Base-by-base conservation (phyloP, 2,329 filamentous ascomycete genomes). In the Monosporascus ibericus region DNA sequence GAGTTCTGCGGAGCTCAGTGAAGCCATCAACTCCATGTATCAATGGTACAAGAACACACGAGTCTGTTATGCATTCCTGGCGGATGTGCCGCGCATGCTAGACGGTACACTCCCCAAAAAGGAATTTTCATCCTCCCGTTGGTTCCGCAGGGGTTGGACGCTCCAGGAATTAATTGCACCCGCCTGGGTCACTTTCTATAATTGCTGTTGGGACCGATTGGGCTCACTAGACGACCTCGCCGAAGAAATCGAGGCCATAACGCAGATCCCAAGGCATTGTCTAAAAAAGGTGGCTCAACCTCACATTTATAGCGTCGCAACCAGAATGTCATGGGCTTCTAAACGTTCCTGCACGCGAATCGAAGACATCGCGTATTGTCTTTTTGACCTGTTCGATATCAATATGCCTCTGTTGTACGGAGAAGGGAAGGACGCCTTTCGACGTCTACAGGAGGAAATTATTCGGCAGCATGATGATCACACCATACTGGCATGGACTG, bases 351-450 rank as follows among this genome's bases (percentile, higher is more conserved):
- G 30, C 11, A 48, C 25, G 7, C 8, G 34, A 17, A 24, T 27
- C 8, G 50, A 52, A 30, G 50, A 52, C 15, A 22, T 17, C 9
- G 50, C 50, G n/a, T 52, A 52, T 30, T 48, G 44, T 27, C 25
- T 52, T 14, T 25, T 52, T 17, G 50, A 46, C 1, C 22, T 52
- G 6, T 52, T 52, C 37, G 50, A 42, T 24, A 18, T 52, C 6
- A 48, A 48, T 22, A 52, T 52, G 50, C 50, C 50, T 17, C 14
- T 48, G 44, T 17, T 52, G n/a, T 50, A 50, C n/a, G 48, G 48
- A 14, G 48, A 50, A 27, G 34, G 48, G 14, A 40, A 44, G n/a
- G 8, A 46, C 0, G 50, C 44, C 17, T 48, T 52, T 42, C 44
- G 11, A 15, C 34, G 50, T 6, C 46, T 52, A 11, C 50, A 52